Evolutionary conservation across 2,329 filamentous ascomycete species (phyloP), one percentile per base, ranked within the genome.

Genomic region (Polychaeton citri): DNA sequence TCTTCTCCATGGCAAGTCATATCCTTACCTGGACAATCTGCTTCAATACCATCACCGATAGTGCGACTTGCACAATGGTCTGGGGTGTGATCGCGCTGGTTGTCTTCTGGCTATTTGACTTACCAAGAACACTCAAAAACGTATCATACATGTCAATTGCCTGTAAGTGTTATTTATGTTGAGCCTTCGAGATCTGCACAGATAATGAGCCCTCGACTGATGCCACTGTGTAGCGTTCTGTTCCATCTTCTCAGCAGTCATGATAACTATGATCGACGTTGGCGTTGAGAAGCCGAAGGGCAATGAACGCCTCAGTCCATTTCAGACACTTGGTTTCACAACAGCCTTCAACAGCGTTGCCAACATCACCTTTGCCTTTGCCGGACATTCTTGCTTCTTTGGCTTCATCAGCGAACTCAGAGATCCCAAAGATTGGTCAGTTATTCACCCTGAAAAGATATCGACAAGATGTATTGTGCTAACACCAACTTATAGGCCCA

Each of bases 1-100:
- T 79, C 37, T 81, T 84, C 58, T 69, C 81, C 46, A 76, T 79
- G 57, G 76, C 71, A 21, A 79, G 76, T n/a, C 81, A 85, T 57
- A 65, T 80, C 35, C 61, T 83, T 42, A 81, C 77, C 0, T 81
- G 81, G 44, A 70, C 69, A 20, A 77, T 82, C 47, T 78, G 77
- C 45, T 71, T 82, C 57, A 76, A 76, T 46, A 74, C 68, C 34
- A 62, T 83, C 35, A 76, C 75, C 4, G 55, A 71, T 3, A 68
- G 79, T 42, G 71, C 64, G 0, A 66, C 68, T 1, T 81, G 77
- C 55, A 76, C 74, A 3, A 72, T 81, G 21, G 62, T 74, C 2
- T 81, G 74, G 59, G 71, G 68, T 3, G 61, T 76, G n/a, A 60
- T 76, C 2, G 76, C 74, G 0, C 49, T 76, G 41, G 48, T 68